A percentile compares a stretch with the other conserved stretches of the same genome.
phyloP scores from a whole-genome alignment of 2,329 filamentous ascomycete species.

The Fusarium continuum region DNA sequence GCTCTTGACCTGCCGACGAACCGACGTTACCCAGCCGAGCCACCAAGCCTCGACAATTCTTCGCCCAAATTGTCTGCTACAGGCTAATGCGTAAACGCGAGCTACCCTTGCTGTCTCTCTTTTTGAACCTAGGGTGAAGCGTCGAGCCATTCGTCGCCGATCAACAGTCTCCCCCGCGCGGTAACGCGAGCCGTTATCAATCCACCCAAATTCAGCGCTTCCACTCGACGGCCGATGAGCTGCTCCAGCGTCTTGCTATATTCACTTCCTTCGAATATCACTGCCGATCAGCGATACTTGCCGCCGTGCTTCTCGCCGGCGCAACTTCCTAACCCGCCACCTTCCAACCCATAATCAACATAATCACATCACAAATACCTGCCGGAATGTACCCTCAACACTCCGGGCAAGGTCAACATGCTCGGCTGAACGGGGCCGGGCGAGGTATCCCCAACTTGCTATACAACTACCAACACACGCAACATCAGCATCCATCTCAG shows the following conservation, averaged over 20 bases:
- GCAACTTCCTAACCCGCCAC: conserved; percentile 35
- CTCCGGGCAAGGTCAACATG: conserved; percentile 72
- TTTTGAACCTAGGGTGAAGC: conserved; percentile 47
- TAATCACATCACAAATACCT: conserved; percentile 31
- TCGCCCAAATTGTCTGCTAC: conserved; percentile 35
- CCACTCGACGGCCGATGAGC: conserved; percentile 40
- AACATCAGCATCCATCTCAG: conserved; percentile 70
- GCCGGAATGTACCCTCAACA: conserved; percentile 77
- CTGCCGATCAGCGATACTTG: conserved; percentile 33
- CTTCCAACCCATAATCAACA: conserved; percentile 20
- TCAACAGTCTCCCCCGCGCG: conserved; percentile 20
- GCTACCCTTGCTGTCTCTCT: conserved; percentile 46
- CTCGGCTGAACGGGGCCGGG: conserved; percentile 71
- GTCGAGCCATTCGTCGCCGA: conserved; percentile 34
- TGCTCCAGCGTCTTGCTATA: conserved; percentile 31
- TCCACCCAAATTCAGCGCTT: conserved; percentile 6
- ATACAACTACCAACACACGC: conserved; percentile 73
- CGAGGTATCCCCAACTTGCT: conserved; percentile 71
- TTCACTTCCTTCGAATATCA: conserved; percentile 17
- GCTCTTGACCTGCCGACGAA: conserved; percentile 43
- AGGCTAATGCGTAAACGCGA: conserved; percentile 54
- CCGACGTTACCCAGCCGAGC: conserved; percentile 17
- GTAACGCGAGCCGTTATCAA: conserved; percentile 14
- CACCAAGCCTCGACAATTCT: conserved; percentile 24
- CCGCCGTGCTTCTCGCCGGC: conserved; percentile 46